Base-by-base conservation (phyloP, 345 rosid species). In the Luvunga scandens region DNA sequence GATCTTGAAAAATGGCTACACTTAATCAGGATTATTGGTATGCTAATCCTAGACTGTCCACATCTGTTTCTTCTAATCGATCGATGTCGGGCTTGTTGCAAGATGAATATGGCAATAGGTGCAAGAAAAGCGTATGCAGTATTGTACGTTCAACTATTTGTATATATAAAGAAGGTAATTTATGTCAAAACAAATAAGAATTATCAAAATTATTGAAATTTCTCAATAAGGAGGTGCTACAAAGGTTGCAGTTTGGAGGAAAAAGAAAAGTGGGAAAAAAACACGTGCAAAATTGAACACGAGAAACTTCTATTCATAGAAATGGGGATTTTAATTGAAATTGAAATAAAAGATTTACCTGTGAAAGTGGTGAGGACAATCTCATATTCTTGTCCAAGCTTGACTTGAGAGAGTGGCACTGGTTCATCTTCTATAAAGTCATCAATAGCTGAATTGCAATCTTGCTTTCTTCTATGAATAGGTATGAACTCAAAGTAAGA, bases 401-500 rank as follows among this genome's bases (percentile, higher is more conserved):
- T 86, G 73, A 95, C 95, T 80, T 83, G 86, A 38, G 98, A 90
- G 71, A 95, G 88, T 12, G 97, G 90, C 2, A 95, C 90, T 3
- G 98, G 94, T 27, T 90, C 85, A 50, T 85, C 97, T 86, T 95
- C 99, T 2, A 85, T 78, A 77, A 89, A 90, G 78, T 95, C 98
- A 76, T 87, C 94, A 60, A 33, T 78, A 10, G 71, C 71, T 1
- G 81, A 70, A 5, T 56, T 30, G 65, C 7, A 73, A 80, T 84
- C 86, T 75, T 81, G 83, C 71, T 86, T 83, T 76, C 77, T 81
- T 72, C 92, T 87, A 65, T 88, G 45, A 36, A 95, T 88, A 22
- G 99, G 99, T 66, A 93, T 90, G 77, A 95, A 93, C 90, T 95
- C 99, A 53, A 91, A 95, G 86, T 95, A 95, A 55, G 94, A 85